phyloP scores from a whole-genome alignment of 108 stramenopile genomes.

The Poteriospumella lacustris region DNA sequence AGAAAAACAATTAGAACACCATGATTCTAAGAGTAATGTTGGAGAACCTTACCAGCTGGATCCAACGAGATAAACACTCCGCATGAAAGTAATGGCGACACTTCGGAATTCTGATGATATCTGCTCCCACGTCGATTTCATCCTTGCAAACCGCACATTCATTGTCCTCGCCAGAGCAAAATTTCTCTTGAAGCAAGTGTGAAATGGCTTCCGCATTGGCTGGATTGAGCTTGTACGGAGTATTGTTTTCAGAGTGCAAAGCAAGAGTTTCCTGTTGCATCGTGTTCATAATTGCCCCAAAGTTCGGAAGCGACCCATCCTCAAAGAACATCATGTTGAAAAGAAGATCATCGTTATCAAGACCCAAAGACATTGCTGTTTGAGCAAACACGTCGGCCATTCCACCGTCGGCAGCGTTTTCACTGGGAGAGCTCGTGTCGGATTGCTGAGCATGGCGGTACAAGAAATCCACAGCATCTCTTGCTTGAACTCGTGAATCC shows the following conservation, averaged over 20 bases:
- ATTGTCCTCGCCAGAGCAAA: neutral
- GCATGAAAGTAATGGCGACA: constrained; percentile 20
- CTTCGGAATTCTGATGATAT: neutral
- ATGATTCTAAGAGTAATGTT: neutral
- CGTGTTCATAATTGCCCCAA: constrained; percentile 14
- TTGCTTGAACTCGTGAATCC: no score
- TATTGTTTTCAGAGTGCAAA: constrained; percentile 17
- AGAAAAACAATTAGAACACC: neutral
- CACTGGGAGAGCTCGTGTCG: no score
- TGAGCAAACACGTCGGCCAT: constrained; percentile 10
- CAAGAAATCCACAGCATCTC: no score
- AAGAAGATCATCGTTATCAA: constrained; percentile 25
- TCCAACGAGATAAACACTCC: constrained; percentile 12
- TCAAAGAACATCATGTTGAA: constrained; percentile 30
- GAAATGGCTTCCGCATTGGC: constrained; percentile 6
- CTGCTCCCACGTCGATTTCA: neutral
- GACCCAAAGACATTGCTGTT: constrained; percentile 25
- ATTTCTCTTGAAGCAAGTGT: neutral
- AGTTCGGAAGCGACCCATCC: neutral
- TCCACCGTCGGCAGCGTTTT: no score
- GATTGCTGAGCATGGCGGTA: no score
- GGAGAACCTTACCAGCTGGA: neutral
- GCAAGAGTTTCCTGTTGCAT: constrained; percentile 23
- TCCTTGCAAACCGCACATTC: constrained; percentile 28
- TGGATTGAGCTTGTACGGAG: constrained; percentile 24